These are phyloP conservation scores for Zygotorulaspora mrakii DNA, from an alignment of 1,139 yeast genomes.

Conservation along the genomic window DNA sequence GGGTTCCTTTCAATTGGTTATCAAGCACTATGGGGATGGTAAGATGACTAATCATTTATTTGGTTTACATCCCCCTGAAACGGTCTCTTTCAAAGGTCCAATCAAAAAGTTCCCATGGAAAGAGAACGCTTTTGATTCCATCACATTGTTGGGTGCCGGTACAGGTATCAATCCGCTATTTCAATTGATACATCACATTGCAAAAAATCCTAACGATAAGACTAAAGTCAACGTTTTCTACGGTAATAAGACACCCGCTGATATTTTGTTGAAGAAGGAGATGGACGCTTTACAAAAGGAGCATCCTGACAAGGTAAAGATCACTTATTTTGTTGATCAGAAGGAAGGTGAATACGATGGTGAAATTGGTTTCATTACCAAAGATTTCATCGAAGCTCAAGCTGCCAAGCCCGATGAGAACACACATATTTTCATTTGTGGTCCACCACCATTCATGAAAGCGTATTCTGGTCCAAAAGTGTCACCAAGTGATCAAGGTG, in stretches of 20 bases:
- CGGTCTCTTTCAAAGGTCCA: constrained; percentile 92
- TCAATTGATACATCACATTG: constrained; percentile 71
- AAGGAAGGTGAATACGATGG: constrained; percentile 45
- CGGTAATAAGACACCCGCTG: constrained; percentile 73
- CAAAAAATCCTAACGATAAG: constrained; percentile 73
- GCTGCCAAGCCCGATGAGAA: constrained; percentile 58
- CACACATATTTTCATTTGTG: constrained; percentile 80
- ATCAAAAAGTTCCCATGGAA: constrained; percentile 88
- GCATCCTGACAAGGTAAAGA: constrained; percentile 70
- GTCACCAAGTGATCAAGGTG: constrained; percentile 93
- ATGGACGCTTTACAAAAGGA: constrained; percentile 61
- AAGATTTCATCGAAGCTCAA: constrained; percentile 57
- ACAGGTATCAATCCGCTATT: constrained; percentile 93
- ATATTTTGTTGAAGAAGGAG: constrained; percentile 73
- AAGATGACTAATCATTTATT: constrained; percentile 77
- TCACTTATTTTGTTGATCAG: constrained; percentile 78
- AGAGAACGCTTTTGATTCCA: constrained; percentile 74
- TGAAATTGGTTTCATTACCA: constrained; percentile 64
- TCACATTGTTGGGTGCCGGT: constrained; percentile 92
- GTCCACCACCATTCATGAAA: constrained; percentile 82
- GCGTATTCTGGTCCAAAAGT: constrained; percentile 83
- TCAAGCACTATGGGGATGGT: constrained; percentile 82
- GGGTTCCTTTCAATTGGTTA: constrained; percentile 75
- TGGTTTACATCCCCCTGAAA: constrained; percentile 70
- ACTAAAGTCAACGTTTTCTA: constrained; percentile 78